Conservation (phyloP, 441 rosid genomes). For the Erodium texanum region DNA sequence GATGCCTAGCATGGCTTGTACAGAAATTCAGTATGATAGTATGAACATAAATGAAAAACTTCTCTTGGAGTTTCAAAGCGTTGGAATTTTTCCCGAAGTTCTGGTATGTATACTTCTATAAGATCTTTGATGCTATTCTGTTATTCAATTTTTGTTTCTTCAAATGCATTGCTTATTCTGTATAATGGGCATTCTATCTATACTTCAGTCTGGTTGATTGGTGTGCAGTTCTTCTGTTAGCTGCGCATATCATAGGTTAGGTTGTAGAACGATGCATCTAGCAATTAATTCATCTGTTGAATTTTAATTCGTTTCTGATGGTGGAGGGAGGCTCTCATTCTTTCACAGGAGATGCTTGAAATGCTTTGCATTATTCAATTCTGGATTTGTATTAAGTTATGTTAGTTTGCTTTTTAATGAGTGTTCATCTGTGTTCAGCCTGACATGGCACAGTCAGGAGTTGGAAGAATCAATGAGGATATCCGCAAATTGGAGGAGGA, state of each 20-base stretch:
- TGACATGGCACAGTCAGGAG: constrained; percentile 42
- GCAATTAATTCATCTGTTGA: not conserved
- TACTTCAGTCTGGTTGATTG: not conserved
- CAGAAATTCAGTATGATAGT: constrained; percentile 50
- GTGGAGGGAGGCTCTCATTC: not conserved
- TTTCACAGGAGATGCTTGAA: not conserved
- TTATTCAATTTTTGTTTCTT: not conserved
- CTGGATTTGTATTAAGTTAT: not conserved
- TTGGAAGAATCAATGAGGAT: constrained; percentile 47
- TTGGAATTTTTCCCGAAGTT: constrained; percentile 69
- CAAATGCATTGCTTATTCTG: not conserved
- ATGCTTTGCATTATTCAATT: not conserved
- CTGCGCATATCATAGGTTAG: not conserved
- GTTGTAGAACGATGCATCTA: constrained; percentile 11
- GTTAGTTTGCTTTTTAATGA: not conserved
- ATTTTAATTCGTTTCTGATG: not conserved
- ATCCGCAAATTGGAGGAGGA: constrained; percentile 52
- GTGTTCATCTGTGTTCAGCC: constrained; percentile 38
- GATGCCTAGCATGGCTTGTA: constrained; percentile 30
- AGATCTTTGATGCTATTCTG: not conserved
- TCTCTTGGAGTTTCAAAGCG: constrained; percentile 64
- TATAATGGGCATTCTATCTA: not conserved
- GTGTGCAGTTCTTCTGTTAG: not conserved
- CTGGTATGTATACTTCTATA: constrained; percentile 38
- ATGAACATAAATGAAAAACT: constrained; percentile 65